Evolutionary conservation across 2,329 filamentous ascomycete genomes (phyloP), one percentile per base, ranked within the genome.

Genomic region (Ilyonectria robusta): DNA sequence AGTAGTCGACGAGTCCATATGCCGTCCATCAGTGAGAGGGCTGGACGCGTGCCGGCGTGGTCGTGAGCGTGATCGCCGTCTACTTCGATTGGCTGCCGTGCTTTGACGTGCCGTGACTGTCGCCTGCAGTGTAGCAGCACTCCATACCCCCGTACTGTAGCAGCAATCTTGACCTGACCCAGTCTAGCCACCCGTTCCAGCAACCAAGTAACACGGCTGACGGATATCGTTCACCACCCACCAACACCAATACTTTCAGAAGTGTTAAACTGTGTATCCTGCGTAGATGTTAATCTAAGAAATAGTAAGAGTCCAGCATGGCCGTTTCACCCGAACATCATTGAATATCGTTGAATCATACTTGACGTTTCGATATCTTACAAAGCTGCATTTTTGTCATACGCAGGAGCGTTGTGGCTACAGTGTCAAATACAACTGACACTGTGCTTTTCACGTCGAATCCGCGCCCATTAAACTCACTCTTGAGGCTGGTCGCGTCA

Each of bases 1-100:
- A 21, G 33, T 44, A 21, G 42, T 35, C 48, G 31, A 26, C 26
- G 5, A 26, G 8, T 51, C 33, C 21, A 65, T 57, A 59, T 40
- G 42, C 19, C 21, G 8, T 31, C 21, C 23, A 26, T n/a, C n/a
- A 26, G 26, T 26, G 26, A 26, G 26, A 26, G 26, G 44, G 26
- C 10, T 61, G 42, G 47, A 65, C 71, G 59, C 64, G 67, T 58
- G 33, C 62, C 57, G 42, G 31, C 29, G 47, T 59, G 53, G 57
- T 23, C 47, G 65, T 61, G 60, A 69, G 56, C 58, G 51, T 50
- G 55, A 56, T 47, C 53, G 54, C 59, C 23, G 50, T 58, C 42
- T 51, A 23, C 48, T 56, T 67, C 48, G 29, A 65, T 74, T 74
- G 67, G 63, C 56, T 72, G 55, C 29, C 56, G 17, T 55, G 19